Conservation (phyloP, 2,329 filamentous ascomycete genomes). For the Talaromyces amestolkiae region DNA sequence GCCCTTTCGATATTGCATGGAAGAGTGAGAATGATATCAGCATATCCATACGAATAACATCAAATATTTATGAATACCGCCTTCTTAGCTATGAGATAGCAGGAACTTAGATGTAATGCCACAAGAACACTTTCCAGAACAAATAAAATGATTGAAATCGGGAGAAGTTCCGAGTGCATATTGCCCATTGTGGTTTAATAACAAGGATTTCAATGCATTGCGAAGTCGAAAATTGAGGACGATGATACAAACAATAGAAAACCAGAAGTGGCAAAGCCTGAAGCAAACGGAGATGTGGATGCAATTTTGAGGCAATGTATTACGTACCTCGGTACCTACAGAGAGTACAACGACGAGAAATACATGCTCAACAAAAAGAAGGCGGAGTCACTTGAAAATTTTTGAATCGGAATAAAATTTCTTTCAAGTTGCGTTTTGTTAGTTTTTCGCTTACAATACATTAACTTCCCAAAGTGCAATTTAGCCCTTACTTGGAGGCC, state of each 20-base stretch:
- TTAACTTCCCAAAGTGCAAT: background rate
- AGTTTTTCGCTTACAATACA: background rate
- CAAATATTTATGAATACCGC: conserved; percentile 74
- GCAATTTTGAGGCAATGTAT: background rate
- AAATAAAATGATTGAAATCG: conserved; percentile 50
- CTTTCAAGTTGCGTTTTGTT: too few species aligned
- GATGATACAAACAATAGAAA: background rate
- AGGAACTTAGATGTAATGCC: conserved; percentile 67
- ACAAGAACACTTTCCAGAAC: conserved; percentile 72
- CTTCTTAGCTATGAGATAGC: conserved; percentile 68
- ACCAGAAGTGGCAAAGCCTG: background rate
- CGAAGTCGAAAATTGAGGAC: background rate
- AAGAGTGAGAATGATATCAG: background rate
- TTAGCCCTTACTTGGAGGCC: background rate
- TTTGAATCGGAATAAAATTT: too few species aligned
- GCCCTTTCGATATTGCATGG: background rate
- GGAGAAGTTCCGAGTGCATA: conserved; percentile 11
- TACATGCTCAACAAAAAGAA: background rate
- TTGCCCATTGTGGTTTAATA: background rate
- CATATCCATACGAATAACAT: conserved; percentile 73
- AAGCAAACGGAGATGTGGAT: background rate
- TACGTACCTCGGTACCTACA: background rate
- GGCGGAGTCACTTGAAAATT: too few species aligned
- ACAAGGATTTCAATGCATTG: background rate
- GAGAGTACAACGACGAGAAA: background rate